Percentiles rank a stretch among this genome's conserved stretches.
These are phyloP conservation scores for Penicillium pancosmium DNA, from an alignment of 495 filamentous ascomycete species.

Conservation along the genomic window DNA sequence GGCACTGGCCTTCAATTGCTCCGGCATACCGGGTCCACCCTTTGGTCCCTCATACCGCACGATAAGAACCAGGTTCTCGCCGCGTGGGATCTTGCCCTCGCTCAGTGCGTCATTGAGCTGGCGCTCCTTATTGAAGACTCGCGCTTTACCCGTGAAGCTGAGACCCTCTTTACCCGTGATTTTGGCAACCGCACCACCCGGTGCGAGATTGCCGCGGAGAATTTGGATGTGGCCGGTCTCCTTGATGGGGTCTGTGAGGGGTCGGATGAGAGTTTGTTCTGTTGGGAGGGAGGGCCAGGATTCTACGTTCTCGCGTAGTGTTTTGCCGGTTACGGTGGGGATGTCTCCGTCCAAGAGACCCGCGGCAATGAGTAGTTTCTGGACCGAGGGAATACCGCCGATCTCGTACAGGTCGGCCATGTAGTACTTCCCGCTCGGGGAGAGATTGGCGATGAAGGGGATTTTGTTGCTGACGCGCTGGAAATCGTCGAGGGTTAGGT, in stretches of 20 bases:
- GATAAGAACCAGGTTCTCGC: conserved; percentile 86
- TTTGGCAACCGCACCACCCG: conserved; percentile 92
- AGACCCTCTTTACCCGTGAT: conserved; percentile 96
- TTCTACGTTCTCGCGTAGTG: conserved; percentile 84
- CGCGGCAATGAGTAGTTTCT: conserved; percentile 87
- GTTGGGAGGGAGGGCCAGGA: conserved; percentile 78
- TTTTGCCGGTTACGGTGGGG: conserved; percentile 89
- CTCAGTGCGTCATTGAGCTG: conserved; percentile 76
- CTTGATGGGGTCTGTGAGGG: conserved; percentile 84
- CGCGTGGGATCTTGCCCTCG: conserved; percentile 68
- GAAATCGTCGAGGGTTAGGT: conserved; percentile 84
- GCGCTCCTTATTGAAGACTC: conserved; percentile 90
- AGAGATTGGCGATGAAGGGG: conserved; percentile 91
- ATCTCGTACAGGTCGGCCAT: conserved; percentile 97
- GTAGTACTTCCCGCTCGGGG: conserved; percentile 83
- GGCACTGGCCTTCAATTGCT: conserved; percentile 86
- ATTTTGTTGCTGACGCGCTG: conserved; percentile 87
- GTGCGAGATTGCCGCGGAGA: conserved; percentile 86
- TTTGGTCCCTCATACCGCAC: conserved; percentile 96
- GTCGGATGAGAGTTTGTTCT: conserved; percentile 83
- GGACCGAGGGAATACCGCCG: conserved; percentile 86
- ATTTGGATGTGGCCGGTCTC: conserved; percentile 86
- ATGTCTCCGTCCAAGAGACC: conserved; percentile 82
- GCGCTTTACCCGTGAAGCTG: conserved; percentile 76
- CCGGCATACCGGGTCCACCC: conserved; percentile 98